Evolutionary conservation across 148 eudicot species (phyloP), one percentile per base, ranked within the genome.

Genomic region (Salicornia ramosissima): DNA sequence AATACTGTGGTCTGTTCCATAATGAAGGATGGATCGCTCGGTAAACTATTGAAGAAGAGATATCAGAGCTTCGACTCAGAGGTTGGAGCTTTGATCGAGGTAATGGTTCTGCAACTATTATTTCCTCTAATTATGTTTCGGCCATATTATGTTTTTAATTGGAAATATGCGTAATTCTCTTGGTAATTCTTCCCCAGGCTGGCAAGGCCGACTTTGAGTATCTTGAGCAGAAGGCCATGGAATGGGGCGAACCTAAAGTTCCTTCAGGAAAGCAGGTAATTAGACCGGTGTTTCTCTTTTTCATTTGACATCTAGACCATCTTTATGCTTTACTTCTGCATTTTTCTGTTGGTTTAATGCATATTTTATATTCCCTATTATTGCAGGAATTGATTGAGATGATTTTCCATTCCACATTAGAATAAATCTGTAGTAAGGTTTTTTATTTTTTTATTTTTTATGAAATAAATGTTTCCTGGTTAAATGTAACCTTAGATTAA

Each of bases 191-290:
- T 63, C 29, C 68, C 46, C 81, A 95, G 99, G 90, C 88, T 45
- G 97, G 99, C 31, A 89, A 95, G 74, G 97, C 88, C 55, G 97
- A 91, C 79, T 95, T 91, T 54, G 94, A 85, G 24, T 71, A 73
- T 62, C 88, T 95, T 16, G 97, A 95, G 84, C 87, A 87, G 91
- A 91, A 91, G 83, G 97, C 87, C 25, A 82, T 84, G 61, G 93
- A 94, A 75, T 88, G 89, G 92, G 98, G 96, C 54, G 99, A 94
- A 75, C 99, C 97, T 55, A 86, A 76, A 66, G 97, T 94, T 85
- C 84, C 86, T 50, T 94, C 99, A 39, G 99, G 84, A 8, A 94
- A 94, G 72, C 97, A 93, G 94, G 96, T 88, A 82, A 67, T 33
- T 53, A 28, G 8, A 7, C 43, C 13, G 28, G 11, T 43, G 1